These are phyloP conservation scores for Cercospora janseana DNA, from an alignment of 2,329 filamentous ascomycete genomes.

Conservation along the genomic window DNA sequence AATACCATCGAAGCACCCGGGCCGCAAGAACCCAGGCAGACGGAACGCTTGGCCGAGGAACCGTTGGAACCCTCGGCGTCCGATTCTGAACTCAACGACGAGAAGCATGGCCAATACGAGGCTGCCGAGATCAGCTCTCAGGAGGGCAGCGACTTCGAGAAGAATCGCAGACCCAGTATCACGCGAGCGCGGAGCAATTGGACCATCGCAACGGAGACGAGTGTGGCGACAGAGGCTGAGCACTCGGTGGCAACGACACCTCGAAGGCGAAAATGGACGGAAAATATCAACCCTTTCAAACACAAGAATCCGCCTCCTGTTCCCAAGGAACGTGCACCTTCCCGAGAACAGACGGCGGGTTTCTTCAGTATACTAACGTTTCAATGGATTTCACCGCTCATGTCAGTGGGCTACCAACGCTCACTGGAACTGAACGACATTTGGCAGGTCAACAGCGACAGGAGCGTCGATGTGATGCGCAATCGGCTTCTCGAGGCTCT, in stretches of 20 bases:
- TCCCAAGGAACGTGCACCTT: constrained; percentile 54
- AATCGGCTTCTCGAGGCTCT: constrained; percentile 66
- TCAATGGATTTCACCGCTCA: constrained; percentile 85
- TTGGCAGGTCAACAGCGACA: constrained; percentile 80
- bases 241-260: constrained; percentile 26
- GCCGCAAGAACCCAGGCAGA: constrained; percentile 31
- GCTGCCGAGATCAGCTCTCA: constrained; percentile 28
- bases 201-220: constrained; percentile 37
- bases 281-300: constrained; percentile 51
- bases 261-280: constrained; percentile 61
- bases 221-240: constrained; percentile 29
- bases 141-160: constrained; percentile 27
- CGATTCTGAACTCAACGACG: constrained; percentile 38
- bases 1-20: constrained; percentile 19
- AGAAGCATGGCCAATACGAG: constrained; percentile 36
- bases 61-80: constrained; percentile 38
- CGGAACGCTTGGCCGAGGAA: constrained; percentile 44
- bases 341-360: constrained; percentile 68
- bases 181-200: constrained; percentile 35
- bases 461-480: constrained; percentile 69
- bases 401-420: constrained; percentile 82
- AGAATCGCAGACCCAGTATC: constrained; percentile 18
- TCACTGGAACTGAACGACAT: constrained; percentile 81
- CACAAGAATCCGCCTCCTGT: constrained; percentile 54
- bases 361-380: constrained; percentile 77